These are phyloP conservation scores for Septoria petroselini DNA, from an alignment of 2,329 filamentous ascomycete genomes.

Conservation along the genomic window DNA sequence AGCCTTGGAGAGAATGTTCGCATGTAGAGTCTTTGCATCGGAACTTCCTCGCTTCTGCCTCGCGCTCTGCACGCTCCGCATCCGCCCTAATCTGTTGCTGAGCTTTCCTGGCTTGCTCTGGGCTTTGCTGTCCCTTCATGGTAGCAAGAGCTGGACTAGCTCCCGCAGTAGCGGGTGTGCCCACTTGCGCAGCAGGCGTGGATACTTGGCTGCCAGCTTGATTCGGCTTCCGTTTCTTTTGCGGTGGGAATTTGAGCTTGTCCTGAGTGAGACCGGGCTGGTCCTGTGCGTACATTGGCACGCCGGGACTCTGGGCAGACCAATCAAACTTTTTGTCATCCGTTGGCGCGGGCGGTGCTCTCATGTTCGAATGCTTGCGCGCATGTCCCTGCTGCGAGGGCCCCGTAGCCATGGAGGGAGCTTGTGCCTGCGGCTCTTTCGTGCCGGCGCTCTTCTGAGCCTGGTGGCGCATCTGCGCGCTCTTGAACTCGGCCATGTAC, in stretches of 20 bases:
- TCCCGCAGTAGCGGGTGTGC: constrained; percentile 39
- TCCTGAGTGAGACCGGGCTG: constrained; percentile 53
- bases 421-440: constrained; percentile 19
- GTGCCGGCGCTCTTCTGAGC: constrained; percentile 19
- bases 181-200: constrained; percentile 39
- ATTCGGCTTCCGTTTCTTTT: constrained; percentile 55
- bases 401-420: constrained; percentile 23
- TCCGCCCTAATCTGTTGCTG: constrained; percentile 39
- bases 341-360: constrained; percentile 35
- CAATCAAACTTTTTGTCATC: constrained; percentile 38
- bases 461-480: constrained; percentile 19
- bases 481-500: constrained; percentile 33
- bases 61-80: constrained; percentile 43
- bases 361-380: constrained; percentile 31
- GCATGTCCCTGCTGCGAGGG: constrained; percentile 27
- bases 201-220: constrained; percentile 41
- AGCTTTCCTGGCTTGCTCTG: constrained; percentile 47
- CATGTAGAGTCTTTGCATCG: constrained; percentile 54
- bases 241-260: constrained; percentile 56
- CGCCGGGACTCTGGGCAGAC: constrained; percentile 46
- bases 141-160: constrained; percentile 40
- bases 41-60: constrained; percentile 48
- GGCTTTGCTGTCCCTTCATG: constrained; percentile 39
- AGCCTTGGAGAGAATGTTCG: constrained; percentile 53
- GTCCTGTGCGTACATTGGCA: constrained; percentile 54